Evolutionary conservation across 495 filamentous ascomycete genomes (phyloP).

Genomic region (Trichoderma orchidacearum): DNA sequence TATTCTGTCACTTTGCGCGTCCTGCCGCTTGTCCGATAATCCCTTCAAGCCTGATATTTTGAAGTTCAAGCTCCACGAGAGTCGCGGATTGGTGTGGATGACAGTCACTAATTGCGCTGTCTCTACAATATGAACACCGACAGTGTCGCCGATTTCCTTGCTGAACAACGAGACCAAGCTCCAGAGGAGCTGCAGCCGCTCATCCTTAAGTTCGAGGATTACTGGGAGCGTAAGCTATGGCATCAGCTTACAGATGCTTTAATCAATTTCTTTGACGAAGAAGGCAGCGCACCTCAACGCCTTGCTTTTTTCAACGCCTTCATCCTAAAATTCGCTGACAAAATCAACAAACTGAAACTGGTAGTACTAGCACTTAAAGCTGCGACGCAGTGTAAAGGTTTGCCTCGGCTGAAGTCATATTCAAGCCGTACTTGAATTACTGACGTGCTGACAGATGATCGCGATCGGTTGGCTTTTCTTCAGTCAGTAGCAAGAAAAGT

Average conservation of each 20-base stretch:
- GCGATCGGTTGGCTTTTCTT: constrained; percentile 81
- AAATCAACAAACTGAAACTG: constrained; percentile 97
- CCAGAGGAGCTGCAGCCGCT: constrained; percentile 76
- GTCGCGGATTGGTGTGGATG: not conserved
- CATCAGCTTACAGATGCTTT: constrained; percentile 90
- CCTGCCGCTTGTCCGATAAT: not conserved
- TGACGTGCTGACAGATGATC: constrained; percentile 44
- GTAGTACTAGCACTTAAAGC: constrained; percentile 79
- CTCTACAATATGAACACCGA: constrained; percentile 54
- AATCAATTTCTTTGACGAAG: constrained; percentile 75
- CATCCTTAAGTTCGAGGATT: constrained; percentile 89
- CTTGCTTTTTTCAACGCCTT: constrained; percentile 87
- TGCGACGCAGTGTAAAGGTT: constrained; percentile 77
- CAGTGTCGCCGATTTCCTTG: constrained; percentile 82
- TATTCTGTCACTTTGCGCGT: not conserved
- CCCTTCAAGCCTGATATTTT: not conserved
- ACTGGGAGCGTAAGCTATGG: constrained; percentile 98
- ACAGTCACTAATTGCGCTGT: not conserved
- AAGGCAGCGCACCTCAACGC: constrained; percentile 69
- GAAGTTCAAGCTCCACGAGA: not conserved
- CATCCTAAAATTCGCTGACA: constrained; percentile 88
- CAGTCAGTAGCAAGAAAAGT: constrained; percentile 73
- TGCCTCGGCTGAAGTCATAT: not conserved
- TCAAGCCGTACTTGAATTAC: not conserved
- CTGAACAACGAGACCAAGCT: constrained; percentile 71